phyloP scores from a whole-genome alignment of 1,284 basidiomycete species.

The Cutaneotrichosporon sp. region DNA sequence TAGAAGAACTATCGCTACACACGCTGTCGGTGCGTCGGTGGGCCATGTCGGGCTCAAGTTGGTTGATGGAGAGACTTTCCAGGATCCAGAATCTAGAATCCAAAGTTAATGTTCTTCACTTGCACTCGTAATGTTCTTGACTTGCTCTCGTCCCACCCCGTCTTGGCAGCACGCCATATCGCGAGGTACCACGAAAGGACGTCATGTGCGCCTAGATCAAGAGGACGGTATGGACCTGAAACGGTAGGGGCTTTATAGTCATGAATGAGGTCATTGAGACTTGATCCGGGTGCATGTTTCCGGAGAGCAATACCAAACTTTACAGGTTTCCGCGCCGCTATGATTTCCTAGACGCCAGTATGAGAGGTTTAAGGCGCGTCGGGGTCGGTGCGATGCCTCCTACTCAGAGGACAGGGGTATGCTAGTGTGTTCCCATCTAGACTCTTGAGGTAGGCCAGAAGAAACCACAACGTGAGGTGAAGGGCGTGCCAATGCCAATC shows the following conservation, averaged over 20 bases:
- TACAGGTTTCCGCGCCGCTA: neutral
- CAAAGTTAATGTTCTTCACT: neutral
- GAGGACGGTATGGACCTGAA: neutral
- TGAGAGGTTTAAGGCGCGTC: too few relatives aligned
- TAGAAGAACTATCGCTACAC: neutral
- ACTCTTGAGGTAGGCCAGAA: neutral
- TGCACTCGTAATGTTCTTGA: too few relatives aligned
- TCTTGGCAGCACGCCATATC: slow-evolving; percentile 1
- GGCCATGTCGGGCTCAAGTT: neutral
- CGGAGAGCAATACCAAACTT: neutral
- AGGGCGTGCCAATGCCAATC: neutral
- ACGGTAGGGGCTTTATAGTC: neutral
- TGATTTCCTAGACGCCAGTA: neutral
- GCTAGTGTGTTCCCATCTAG: neutral
- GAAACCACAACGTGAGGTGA: neutral
- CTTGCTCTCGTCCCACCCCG: too few relatives aligned
- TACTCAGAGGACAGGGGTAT: neutral
- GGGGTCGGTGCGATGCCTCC: neutral
- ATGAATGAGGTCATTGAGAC: too few relatives aligned
- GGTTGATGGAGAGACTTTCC: neutral
- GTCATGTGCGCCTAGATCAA: neutral
- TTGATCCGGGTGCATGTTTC: neutral
- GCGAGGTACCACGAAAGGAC: slow-evolving; percentile 1
- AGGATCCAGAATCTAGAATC: neutral
- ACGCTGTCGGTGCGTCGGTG: slow-evolving; percentile 4